Evolutionary conservation across 2,329 filamentous ascomycete species (phyloP), one percentile per base, ranked within the genome.

Genomic region (Fusarium continuum): DNA sequence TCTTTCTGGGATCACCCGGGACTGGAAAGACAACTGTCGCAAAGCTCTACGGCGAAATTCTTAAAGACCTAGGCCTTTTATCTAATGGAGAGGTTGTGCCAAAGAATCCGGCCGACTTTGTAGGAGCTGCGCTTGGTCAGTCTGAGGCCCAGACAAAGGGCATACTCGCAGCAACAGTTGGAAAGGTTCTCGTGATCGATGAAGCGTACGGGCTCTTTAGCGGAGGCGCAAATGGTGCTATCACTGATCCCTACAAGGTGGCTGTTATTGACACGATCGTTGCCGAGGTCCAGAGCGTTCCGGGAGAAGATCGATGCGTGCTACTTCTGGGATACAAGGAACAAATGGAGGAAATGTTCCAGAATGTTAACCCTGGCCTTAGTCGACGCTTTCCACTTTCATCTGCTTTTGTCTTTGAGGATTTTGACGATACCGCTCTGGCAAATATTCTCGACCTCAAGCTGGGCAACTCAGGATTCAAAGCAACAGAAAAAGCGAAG

Each of bases 171-270:
- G 77, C 86, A 0, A 87, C 88, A 0, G 63, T 83, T 0, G 91
- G 91, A 0, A 94, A 93, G 63, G 89, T 93, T 0, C 81, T 94
- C 0, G 85, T 94, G 13, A 92, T 94, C 4, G 91, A 94, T 60
- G 91, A 95, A 70, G 91, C 91, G 0, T 93, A 94, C 62, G 86
- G 87, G 28, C 79, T 94, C 0, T 84, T 81, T 39, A 74, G 76
- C 2, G 80, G 79, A 35, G 74, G 76, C 2, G 78, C 77, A 1
- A 72, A 73, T 3, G 73, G 56, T 1, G 59, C 57, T 0, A 4
- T 48, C 0, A 61, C 55, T 0, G 77, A 78, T 11, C 70, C 74
- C 0, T 92, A 76, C 75, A 89, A 86, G 69, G 82, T 79, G 0
- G 88, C 87, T 1, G 88, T 92, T 0, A 81, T 93, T 2, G 90